Evolutionary conservation across 2,329 filamentous ascomycete genomes (phyloP), one percentile per base, ranked within the genome.

Genomic region (Coniochaeta sp.): DNA sequence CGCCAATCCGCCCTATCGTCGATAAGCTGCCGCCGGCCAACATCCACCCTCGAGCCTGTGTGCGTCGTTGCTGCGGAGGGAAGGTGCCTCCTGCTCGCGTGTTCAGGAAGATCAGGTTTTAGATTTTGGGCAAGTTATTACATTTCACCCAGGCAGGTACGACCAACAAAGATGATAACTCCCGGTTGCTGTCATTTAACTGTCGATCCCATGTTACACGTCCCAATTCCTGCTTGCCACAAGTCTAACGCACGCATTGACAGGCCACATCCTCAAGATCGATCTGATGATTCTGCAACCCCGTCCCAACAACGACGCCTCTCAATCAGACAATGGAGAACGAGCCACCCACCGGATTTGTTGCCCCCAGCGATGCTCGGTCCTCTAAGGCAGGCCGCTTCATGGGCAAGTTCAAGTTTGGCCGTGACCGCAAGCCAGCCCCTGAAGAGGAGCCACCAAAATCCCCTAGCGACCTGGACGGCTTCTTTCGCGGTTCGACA

Each of bases 331-430:
- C 54, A 53, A 77, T 76, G 71, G 74, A 77, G 61, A 74, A 74
- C 67, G 70, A 74, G 53, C 63, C 66, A 52, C 63, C 67, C 49
- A 62, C 62, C 53, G 57, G 66, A 56, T 42, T 26, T 10, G 62
- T 64, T 47, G 60, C 61, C 57, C 65, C 69, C 49, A 66, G 70
- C 52, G 71, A 74, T 55, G 67, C 65, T 53, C 67, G 69, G 52
- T 63, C 64, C 54, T 73, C 74, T 31, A 74, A 70, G 64, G 70
- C 75, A 60, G 74, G 75, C 60, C 80, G 82, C 55, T 66, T 85
- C 46, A 85, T 85, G 76, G 81, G 81, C 57, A 83, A 82, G 70
- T 70, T 85, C n/a, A n/a, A n/a, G 53, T 83, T 83, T 61, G 73
- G 73, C 57, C 61, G 66, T 61, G 67, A 67, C 60, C 63, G 65